Percentiles rank a stretch among this genome's conserved stretches.
These are phyloP conservation scores for Colletotrichum australisinense DNA, from an alignment of 2,329 filamentous ascomycete genomes.

Conservation along the genomic window DNA sequence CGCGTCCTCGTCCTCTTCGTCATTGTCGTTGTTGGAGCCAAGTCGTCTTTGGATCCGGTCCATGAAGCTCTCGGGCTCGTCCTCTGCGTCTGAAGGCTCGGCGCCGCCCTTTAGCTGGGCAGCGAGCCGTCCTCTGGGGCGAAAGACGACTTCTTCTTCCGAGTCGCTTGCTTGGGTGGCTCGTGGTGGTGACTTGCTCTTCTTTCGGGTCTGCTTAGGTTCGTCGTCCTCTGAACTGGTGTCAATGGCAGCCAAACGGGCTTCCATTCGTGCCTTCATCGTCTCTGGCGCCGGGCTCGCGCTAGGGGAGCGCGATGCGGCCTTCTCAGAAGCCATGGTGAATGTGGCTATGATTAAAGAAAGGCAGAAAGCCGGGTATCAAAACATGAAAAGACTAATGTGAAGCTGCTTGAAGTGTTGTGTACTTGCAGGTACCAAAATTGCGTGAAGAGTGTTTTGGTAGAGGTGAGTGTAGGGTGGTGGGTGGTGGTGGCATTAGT, in stretches of 20 bases:
- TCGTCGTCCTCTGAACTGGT: constrained; percentile 55
- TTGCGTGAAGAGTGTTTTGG: constrained; percentile 32
- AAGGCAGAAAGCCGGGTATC: constrained; percentile 16
- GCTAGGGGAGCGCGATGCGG: constrained; percentile 56
- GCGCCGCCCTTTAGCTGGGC: constrained; percentile 66
- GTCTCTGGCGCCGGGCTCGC: constrained; percentile 54
- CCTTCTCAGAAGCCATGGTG: constrained; percentile 61
- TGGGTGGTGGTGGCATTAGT: background rate
- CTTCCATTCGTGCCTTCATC: constrained; percentile 64
- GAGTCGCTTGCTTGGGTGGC: constrained; percentile 26
- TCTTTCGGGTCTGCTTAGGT: constrained; percentile 26
- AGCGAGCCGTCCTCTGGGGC: constrained; percentile 73
- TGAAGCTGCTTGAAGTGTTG: background rate
- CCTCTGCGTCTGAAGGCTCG: constrained; percentile 38
- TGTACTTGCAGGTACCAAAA: constrained; percentile 5
- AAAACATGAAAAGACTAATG: constrained; percentile 18
- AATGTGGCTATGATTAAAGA: background rate
- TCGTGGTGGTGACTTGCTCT: constrained; percentile 12
- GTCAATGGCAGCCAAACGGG: constrained; percentile 62
- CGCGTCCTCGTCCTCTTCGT: constrained; percentile 45
- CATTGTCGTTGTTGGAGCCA: constrained; percentile 41
- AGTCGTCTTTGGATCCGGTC: constrained; percentile 59
- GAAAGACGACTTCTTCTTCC: constrained; percentile 47
- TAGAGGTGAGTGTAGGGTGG: constrained; percentile 3
- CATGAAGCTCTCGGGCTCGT: constrained; percentile 46